These are phyloP conservation scores for Tephrocybe sp. DNA, from an alignment of 768 basidiomycete genomes.

Conservation along the genomic window DNA sequence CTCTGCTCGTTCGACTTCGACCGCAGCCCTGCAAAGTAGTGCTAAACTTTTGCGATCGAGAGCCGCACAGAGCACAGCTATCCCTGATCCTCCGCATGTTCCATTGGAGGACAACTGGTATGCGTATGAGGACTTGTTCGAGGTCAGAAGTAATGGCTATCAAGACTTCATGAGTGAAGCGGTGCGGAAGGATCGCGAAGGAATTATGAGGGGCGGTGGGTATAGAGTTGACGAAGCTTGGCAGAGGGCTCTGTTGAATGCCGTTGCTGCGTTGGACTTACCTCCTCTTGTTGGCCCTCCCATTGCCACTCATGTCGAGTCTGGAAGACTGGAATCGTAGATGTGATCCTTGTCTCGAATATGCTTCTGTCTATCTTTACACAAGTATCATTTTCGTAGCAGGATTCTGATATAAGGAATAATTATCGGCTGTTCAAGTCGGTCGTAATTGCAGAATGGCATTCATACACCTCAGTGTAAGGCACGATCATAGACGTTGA, in stretches of 20 bases:
- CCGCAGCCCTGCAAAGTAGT: conserved; percentile 42
- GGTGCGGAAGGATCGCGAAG: conserved; percentile 71
- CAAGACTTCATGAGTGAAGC: conserved; percentile 74
- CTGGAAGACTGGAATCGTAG: conserved; percentile 38
- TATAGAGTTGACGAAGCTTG: conserved; percentile 82
- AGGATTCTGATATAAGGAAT: too few species aligned
- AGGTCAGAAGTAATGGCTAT: conserved; percentile 53
- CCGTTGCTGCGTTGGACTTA: conserved; percentile 72
- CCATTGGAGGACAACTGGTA: conserved; percentile 77
- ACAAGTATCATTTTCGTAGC: too few species aligned
- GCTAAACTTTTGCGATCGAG: conserved; percentile 57
- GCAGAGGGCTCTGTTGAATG: conserved; percentile 74
- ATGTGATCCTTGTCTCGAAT: not conserved
- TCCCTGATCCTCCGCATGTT: conserved; percentile 79
- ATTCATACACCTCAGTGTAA: too few species aligned
- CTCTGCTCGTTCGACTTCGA: conserved; percentile 50
- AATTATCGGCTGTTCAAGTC: too few species aligned
- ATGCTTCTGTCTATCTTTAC: too few species aligned
- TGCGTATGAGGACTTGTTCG: conserved; percentile 68
- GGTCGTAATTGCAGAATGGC: too few species aligned
- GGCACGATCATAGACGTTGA: too few species aligned
- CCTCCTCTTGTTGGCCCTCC: conserved; percentile 40
- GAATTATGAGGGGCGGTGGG: conserved; percentile 80
- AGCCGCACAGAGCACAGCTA: conserved; percentile 59
- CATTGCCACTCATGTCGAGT: conserved; percentile 19